Base-by-base conservation (phyloP, 1,139 yeast species). In the Pichia sp. region DNA sequence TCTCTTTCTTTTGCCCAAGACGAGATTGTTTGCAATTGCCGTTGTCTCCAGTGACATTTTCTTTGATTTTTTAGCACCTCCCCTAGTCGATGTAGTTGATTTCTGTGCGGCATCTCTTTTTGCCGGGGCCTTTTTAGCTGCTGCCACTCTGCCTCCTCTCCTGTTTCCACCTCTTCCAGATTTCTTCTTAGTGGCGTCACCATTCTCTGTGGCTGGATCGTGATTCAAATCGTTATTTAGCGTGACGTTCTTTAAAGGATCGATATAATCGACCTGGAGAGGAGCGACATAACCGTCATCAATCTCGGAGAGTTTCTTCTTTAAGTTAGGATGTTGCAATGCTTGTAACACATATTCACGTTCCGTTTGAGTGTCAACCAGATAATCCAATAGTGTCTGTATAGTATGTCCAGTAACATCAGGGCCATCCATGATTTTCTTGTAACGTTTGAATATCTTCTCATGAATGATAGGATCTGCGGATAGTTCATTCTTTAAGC, bases 401-500 rank as follows among this genome's bases (percentile, higher is more conserved):
- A 47, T 51, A 24, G 52, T 34, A 10, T 38, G 34, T 12, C 40
- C 23, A 15, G 48, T 38, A 11, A 38, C 38, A 3, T 35, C 41
- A 4, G 37, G 25, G 34, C 53, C 57, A 21, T 46, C 44, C 18
- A 28, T 37, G 2, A 44, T 20, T 7, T 42, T 33, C 32, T 49
- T 51, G 23, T 49, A 45, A 29, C 59, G 47, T 30, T 49, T 41
- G 3, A 48, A 34, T 15, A 56, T 42, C 34, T 53, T 53, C 14
- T 55, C 60, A 21, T 47, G 31, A 3, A 54, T 31, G 6, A 30
- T 19, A 26, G 27, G 19, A 31, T 46, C 44, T 8, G 45, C 32
- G 29, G 53, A 56, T 10, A 47, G 32, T 6, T 38, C 38, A 18
- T 48, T 17, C 35, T 49, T 51, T 25, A 56, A 32, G 17, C 16